Base-by-base conservation (phyloP, 2,329 filamentous ascomycete species). In the Botrytis cinerea region DNA sequence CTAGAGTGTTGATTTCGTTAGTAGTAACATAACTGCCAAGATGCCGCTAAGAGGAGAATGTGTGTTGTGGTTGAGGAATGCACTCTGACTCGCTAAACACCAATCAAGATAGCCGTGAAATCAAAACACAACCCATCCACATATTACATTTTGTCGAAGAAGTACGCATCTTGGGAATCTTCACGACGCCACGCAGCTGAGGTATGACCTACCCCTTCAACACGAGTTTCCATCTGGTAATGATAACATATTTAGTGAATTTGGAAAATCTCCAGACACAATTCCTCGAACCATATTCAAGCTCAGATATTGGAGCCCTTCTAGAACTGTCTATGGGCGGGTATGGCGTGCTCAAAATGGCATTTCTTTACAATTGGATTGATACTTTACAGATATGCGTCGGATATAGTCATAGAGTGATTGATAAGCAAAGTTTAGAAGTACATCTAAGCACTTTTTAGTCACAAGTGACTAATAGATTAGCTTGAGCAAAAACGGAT, bases 1-100 rank as follows among this genome's bases (percentile, higher is more conserved):
- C 7, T 43, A 10, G 9, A 43, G 2, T 57, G 35, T 57, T 57
- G 40, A 28, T 54, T 68, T 3, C 14, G 12, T n/a, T 54, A 40
- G 32, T 14, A 18, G n/a, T 22, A 16, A n/a, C 48, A 69, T 69
- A 57, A 57, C 66, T 69, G 66, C 66, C 66, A 69, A 57, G 66
- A 22, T 32, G 16, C 20, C 25, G 18, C 51, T 59, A 32, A 40
- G 66, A 18, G 35, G 18, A 45, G 66, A 69, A 69, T 57, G 66
- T 45, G 10, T 69, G 48, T 69, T 69, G 38, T 25, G 48, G n/a
- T 57, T 57, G 35, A 69, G 18, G 66, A 69, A 69, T 59, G 66
- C 22, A 45, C 16, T 43, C 38, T 16, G n/a, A 32, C 28, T 69
- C 38, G 48, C 66, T 69, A 43, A 28, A 69, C 10, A 32, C 66